These are phyloP conservation scores for Bryoerythrophyllum caledonicum DNA, from an alignment of 225 moss, liverwort and hornwort species.

Conservation along the genomic window DNA sequence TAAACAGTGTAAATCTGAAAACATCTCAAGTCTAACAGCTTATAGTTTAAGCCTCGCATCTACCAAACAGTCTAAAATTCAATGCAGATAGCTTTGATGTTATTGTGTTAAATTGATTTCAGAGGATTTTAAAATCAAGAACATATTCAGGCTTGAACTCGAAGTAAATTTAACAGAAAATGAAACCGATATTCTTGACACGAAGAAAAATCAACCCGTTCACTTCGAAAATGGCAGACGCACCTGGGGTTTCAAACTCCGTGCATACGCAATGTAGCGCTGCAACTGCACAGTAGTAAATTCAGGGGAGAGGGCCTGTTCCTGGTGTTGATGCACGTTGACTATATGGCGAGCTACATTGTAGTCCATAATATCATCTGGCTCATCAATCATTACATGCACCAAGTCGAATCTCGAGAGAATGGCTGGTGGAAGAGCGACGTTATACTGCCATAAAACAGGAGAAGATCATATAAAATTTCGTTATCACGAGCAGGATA, in stretches of 20 bases:
- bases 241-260: conserved; percentile 88
- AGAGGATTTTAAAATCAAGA: not conserved
- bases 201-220: not conserved
- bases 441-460: conserved; percentile 81
- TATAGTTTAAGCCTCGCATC: not conserved
- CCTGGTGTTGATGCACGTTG: conserved; percentile 87
- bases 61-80: not conserved
- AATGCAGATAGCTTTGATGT: not conserved
- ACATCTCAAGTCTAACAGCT: conserved; percentile 1
- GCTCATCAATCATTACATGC: conserved; percentile 98
- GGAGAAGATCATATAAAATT: conserved; percentile 12
- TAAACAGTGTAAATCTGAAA: not conserved
- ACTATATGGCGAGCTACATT: conserved; percentile 93
- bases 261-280: conserved; percentile 96
- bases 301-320: conserved; percentile 79
- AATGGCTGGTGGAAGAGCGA: conserved; percentile 96
- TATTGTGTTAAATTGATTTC: not conserved
- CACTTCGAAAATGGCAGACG: conserved; percentile 7
- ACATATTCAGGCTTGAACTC: conserved; percentile 2
- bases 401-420: conserved; percentile 98
- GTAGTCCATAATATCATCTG: conserved; percentile 85
- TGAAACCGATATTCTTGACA: not conserved
- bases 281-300: conserved; percentile 88
- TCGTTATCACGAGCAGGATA: not conserved
- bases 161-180: not conserved